Conservation (phyloP, 306 rosid genomes). For the Vigna unguiculata region DNA sequence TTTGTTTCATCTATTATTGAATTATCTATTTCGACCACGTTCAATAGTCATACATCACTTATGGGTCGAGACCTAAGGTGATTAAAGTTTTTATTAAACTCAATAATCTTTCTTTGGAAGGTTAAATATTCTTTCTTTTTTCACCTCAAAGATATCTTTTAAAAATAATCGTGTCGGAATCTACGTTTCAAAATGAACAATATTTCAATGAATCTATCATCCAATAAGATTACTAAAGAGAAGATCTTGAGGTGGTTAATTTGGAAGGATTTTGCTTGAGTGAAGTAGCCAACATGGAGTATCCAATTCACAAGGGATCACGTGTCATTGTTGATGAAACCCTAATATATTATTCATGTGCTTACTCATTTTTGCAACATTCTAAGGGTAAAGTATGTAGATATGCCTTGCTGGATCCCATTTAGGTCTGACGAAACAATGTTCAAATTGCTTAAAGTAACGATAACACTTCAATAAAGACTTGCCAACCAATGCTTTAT, state of each 20-base stretch:
- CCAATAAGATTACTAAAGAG: too few relatives aligned
- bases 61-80: too few relatives aligned
- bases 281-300: conserved; percentile 54
- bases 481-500: conserved; percentile 50
- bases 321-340: conserved; percentile 56
- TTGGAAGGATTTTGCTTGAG: conserved; percentile 40
- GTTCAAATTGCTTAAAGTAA: conserved; percentile 50
- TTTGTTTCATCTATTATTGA: too few relatives aligned
- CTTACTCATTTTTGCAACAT: conserved; percentile 36
- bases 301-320: conserved; percentile 76
- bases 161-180: too few relatives aligned
- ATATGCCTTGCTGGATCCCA: conserved; percentile 52
- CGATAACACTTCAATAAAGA: conserved; percentile 43
- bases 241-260: background rate
- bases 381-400: conserved; percentile 48
- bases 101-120: too few relatives aligned
- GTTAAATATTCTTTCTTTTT: too few relatives aligned
- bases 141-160: too few relatives aligned
- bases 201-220: too few relatives aligned
- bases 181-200: too few relatives aligned
- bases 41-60: too few relatives aligned
- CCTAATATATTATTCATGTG: conserved; percentile 45
- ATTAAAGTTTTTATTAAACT: too few relatives aligned
- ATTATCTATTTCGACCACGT: too few relatives aligned
- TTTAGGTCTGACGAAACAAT: conserved; percentile 30